Conservation (phyloP, 2,329 filamentous ascomycete genomes). For the Alternaria tenuissima region DNA sequence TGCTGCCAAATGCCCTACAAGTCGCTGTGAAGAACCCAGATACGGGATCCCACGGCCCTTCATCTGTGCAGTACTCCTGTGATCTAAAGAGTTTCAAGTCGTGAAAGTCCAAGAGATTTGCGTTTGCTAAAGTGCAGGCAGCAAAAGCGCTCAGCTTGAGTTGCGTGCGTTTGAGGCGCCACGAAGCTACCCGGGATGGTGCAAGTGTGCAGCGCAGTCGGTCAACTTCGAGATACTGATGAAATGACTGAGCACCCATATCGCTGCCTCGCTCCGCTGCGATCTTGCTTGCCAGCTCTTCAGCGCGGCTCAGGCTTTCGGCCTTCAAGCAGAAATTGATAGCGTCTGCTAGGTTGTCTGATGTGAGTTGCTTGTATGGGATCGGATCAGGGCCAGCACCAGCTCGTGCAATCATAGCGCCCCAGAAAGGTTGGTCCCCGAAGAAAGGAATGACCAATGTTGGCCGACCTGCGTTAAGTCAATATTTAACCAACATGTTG, state of each 20-base stretch:
- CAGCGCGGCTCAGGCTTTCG: constrained; percentile 31
- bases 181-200: constrained; percentile 32
- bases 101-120: constrained; percentile 20
- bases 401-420: constrained; percentile 59
- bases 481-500: neutral
- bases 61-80: constrained; percentile 23
- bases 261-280: constrained; percentile 33
- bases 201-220: constrained; percentile 31
- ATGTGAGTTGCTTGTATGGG: constrained; percentile 50
- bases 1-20: constrained; percentile 61
- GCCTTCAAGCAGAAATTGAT: constrained; percentile 57
- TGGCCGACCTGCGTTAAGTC: constrained; percentile 75
- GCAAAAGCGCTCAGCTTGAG: constrained; percentile 35
- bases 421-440: constrained; percentile 65
- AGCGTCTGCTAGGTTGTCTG: constrained; percentile 55
- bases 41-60: constrained; percentile 29
- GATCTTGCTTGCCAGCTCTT: constrained; percentile 37
- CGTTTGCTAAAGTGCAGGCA: constrained; percentile 31
- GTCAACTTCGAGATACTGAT: constrained; percentile 35
- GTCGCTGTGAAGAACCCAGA: constrained; percentile 57
- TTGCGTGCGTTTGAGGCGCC: constrained; percentile 34
- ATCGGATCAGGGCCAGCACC: constrained; percentile 63
- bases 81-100: constrained; percentile 31
- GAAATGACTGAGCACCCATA: constrained; percentile 37
- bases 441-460: constrained; percentile 85